Conservation (phyloP, 2,329 filamentous ascomycete genomes). For the Fusarium sp. region DNA sequence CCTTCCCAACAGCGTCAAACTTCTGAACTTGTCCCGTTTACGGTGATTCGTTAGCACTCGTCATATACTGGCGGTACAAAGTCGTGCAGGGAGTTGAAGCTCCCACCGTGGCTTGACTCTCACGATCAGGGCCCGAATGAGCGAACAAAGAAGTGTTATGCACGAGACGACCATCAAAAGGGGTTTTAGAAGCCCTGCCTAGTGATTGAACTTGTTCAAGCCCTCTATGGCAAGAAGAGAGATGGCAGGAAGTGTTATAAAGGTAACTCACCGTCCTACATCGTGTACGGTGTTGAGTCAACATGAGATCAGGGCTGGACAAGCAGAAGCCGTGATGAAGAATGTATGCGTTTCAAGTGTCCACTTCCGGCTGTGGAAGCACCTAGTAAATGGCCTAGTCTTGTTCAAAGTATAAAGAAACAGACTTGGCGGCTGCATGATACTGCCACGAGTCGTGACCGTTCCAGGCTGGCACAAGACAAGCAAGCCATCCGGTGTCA, state of each 20-base stretch:
- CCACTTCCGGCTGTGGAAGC: slow-evolving; percentile 10
- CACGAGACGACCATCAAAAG: slow-evolving; percentile 1
- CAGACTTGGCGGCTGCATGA: neutral
- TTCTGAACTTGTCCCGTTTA: neutral
- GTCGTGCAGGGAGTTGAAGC: neutral
- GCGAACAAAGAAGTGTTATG: neutral
- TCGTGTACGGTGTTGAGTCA: neutral
- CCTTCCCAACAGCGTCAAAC: neutral
- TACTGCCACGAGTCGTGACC: neutral
- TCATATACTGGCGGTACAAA: neutral
- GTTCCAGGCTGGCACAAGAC: slow-evolving; percentile 14
- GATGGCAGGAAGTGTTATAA: neutral
- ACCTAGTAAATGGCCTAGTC: slow-evolving; percentile 2
- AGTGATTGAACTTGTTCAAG: neutral
- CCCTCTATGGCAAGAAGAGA: neutral
- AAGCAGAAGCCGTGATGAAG: slow-evolving; percentile 6
- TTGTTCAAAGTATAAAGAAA: neutral
- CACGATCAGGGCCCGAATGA: neutral
- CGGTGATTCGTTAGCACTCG: neutral
- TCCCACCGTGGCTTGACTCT: neutral
- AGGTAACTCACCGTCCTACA: neutral
- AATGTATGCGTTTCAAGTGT: slow-evolving; percentile 26
- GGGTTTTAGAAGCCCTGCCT: neutral
- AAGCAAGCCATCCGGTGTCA: neutral
- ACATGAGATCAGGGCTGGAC: slow-evolving; percentile 11